A percentile compares a stretch with the other conserved stretches of the same genome.
phyloP scores from a whole-genome alignment of 1,139 yeast genomes.

The Candida pseudoviswanathii region DNA sequence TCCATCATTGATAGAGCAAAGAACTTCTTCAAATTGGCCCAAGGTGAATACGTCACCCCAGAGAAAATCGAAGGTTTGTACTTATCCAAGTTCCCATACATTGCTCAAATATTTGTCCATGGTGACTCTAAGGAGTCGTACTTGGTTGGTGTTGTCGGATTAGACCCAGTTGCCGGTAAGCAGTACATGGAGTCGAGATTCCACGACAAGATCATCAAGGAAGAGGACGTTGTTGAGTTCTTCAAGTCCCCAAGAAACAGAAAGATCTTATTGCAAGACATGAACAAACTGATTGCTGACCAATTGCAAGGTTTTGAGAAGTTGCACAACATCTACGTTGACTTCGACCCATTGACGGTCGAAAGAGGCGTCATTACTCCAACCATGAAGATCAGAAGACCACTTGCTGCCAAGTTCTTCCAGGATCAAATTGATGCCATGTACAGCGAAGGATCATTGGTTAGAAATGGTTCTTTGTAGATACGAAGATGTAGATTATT shows the following conservation, averaged over 20 bases:
- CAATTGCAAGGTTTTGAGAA: conserved; percentile 57
- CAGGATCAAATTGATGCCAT: conserved; percentile 48
- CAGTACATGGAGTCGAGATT: conserved; percentile 21
- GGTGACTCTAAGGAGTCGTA: conserved; percentile 67
- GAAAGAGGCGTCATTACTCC: conserved; percentile 73
- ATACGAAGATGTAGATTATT: not conserved
- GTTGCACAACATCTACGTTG: conserved; percentile 60
- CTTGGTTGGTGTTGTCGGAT: conserved; percentile 66
- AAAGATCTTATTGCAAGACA: conserved; percentile 26
- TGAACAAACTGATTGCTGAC: conserved; percentile 27
- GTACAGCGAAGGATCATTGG: conserved; percentile 58
- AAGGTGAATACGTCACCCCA: conserved; percentile 49
- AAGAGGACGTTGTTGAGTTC: conserved; percentile 29
- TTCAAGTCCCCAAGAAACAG: conserved; percentile 33
- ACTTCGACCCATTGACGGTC: conserved; percentile 65
- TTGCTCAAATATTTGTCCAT: conserved; percentile 43
- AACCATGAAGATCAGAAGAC: conserved; percentile 71
- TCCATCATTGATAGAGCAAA: conserved; percentile 45
- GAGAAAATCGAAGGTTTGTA: conserved; percentile 45
- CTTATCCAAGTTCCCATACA: conserved; percentile 32
- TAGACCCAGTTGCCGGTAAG: conserved; percentile 31
- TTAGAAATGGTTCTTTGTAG: conserved; percentile 11
- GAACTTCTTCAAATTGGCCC: conserved; percentile 47
- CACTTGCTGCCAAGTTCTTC: conserved; percentile 56
- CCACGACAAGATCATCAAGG: conserved; percentile 18